Conservation (phyloP, 139 green algal genomes). For the Limnomonas spitsbergensis region DNA sequence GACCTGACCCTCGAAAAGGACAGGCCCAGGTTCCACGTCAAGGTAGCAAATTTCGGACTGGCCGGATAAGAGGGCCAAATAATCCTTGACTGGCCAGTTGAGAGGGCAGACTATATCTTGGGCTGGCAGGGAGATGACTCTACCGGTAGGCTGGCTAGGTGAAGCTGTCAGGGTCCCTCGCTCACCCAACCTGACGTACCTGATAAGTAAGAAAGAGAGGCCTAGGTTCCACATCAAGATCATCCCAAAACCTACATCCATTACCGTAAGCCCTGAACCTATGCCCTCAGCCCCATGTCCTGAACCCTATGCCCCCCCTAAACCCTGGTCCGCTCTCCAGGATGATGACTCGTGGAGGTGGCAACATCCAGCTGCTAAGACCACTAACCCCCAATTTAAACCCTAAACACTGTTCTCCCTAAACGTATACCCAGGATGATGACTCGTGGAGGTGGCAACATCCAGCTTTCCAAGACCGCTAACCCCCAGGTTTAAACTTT, state of each 20-base stretch:
- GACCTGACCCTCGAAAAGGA: constrained; percentile 51
- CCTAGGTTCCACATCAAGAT: background rate
- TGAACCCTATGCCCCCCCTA: too few relatives aligned
- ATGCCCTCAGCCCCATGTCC: too few relatives aligned
- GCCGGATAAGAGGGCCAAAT: too few relatives aligned
- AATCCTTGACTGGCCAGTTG: background rate
- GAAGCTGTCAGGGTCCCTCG: constrained; percentile 62
- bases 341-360: background rate
- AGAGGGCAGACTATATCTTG: background rate
- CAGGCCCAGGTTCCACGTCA: constrained; percentile 47
- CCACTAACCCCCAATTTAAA: too few relatives aligned
- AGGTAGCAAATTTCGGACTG: constrained; percentile 46
- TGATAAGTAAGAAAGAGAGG: constrained; percentile 40
- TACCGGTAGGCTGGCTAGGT: too few relatives aligned
- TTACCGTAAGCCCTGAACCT: background rate
- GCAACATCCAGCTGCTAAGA: constrained; percentile 29
- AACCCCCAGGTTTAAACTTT: too few relatives aligned
- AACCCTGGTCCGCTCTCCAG: too few relatives aligned
- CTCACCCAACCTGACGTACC: constrained; percentile 52
- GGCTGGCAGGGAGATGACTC: too few relatives aligned
- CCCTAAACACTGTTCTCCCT: too few relatives aligned
- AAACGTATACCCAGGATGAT: constrained; percentile 12
- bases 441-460: constrained; percentile 3
- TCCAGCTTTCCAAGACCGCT: too few relatives aligned
- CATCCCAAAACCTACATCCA: background rate